phyloP scores from a whole-genome alignment of 441 rosid genomes.

The Cnidoscolus chayamansa region DNA sequence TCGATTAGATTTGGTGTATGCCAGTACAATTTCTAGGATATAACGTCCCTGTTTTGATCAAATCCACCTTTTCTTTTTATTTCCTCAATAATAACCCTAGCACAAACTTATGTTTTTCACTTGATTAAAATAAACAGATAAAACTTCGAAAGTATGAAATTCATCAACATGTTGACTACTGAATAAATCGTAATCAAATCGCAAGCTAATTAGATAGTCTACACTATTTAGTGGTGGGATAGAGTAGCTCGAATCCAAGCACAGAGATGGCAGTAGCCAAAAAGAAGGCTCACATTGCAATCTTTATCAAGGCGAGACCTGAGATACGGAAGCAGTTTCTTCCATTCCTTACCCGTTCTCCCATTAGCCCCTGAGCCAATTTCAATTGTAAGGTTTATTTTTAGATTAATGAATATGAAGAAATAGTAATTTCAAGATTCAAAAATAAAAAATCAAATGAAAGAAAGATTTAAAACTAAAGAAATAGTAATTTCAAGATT shows the following conservation, averaged over 20 bases:
- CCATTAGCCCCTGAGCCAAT: conserved; percentile 81
- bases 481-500: background rate
- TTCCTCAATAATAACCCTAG: background rate
- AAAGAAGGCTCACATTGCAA: conserved; percentile 61
- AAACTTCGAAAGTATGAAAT: background rate
- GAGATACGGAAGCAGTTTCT: conserved; percentile 78
- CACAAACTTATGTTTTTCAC: background rate
- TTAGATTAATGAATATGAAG: background rate
- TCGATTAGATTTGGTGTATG: background rate
- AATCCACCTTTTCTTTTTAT: background rate
- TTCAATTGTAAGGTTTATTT: background rate
- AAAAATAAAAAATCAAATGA: background rate
- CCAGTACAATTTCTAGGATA: background rate
- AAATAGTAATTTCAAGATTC: background rate
- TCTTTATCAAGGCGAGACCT: conserved; percentile 64
- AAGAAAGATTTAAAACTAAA: background rate
- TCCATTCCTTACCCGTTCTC: conserved; percentile 89
- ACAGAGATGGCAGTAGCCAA: background rate
- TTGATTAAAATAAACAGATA: background rate
- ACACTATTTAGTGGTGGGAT: background rate
- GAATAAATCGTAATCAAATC: background rate
- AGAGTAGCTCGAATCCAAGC: background rate
- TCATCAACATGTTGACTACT: background rate
- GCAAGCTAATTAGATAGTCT: background rate
- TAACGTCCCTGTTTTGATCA: background rate